Evolutionary conservation across 306 rosid genomes (phyloP).

Genomic region (Quercus cerris): DNA sequence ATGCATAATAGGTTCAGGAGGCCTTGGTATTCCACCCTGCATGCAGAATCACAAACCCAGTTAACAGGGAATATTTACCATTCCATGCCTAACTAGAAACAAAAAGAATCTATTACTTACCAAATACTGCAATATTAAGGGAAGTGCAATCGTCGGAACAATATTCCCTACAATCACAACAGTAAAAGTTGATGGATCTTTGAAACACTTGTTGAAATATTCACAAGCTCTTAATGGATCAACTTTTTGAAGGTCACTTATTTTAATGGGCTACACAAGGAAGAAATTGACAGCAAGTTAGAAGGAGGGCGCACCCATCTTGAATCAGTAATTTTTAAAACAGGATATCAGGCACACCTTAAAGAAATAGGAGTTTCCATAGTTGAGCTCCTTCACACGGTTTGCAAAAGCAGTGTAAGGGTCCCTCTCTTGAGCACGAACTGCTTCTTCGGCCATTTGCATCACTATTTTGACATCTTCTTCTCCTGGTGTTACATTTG

Average conservation of each 20-base stretch:
- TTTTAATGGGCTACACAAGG: slow-evolving; percentile 67
- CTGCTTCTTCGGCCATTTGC: slow-evolving; percentile 99
- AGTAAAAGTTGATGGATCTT: slow-evolving; percentile 88
- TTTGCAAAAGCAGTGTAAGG: slow-evolving; percentile 89
- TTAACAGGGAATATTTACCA: slow-evolving; percentile 19
- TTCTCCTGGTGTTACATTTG: slow-evolving; percentile 70
- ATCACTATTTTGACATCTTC: slow-evolving; percentile 92
- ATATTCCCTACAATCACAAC: slow-evolving; percentile 87
- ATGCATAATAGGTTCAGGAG: slow-evolving; percentile 65
- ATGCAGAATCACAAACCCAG: slow-evolving; percentile 28
- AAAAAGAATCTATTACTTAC: slow-evolving; percentile 43
- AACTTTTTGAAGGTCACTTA: slow-evolving; percentile 78
- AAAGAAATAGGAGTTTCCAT: slow-evolving; percentile 94
- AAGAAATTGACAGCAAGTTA: slow-evolving; percentile 27
- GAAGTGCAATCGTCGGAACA: slow-evolving; percentile 76
- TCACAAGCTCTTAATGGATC: slow-evolving; percentile 90
- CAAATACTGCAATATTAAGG: slow-evolving; percentile 86
- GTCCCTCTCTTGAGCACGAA: slow-evolving; percentile 93
- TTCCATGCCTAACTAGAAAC: slow-evolving; percentile 11
- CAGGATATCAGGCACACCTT: slow-evolving; percentile 52
- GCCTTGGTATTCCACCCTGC: slow-evolving; percentile 95
- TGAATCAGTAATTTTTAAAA: slow-evolving; percentile 18
- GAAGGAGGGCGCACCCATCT: slow-evolving; percentile 1
- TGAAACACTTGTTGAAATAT: slow-evolving; percentile 88
- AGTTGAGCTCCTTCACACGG: slow-evolving; percentile 97